phyloP scores from a whole-genome alignment of 306 rosid species.

The Urtica urens region DNA sequence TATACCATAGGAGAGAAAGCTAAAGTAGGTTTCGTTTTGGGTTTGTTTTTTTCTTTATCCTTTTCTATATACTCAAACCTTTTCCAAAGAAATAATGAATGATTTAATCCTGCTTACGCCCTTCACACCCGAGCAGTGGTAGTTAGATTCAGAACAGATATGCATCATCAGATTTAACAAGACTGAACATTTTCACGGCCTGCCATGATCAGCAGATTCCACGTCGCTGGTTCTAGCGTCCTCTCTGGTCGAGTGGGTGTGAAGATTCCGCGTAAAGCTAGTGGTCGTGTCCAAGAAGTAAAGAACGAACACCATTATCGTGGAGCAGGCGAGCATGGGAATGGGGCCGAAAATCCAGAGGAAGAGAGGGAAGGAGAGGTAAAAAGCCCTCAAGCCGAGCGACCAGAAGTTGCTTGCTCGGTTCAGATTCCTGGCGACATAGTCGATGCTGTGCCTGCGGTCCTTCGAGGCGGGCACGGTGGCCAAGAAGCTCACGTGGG shows the following conservation, averaged over 20 bases:
- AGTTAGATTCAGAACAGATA: no score
- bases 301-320: constrained; percentile 39
- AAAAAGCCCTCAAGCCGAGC: constrained; percentile 68
- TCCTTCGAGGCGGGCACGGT: constrained; percentile 57
- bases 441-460: constrained; percentile 30
- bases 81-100: no score
- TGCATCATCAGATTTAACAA: no score
- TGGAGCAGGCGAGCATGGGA: constrained; percentile 62
- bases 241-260: constrained; percentile 32
- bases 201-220: constrained; percentile 34
- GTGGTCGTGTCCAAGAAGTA: constrained; percentile 76
- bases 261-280: constrained; percentile 51
- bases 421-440: constrained; percentile 50
- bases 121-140: no score
- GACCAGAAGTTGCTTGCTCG: constrained; percentile 73
- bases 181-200: no score
- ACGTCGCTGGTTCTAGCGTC: constrained; percentile 17
- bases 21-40: no score
- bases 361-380: constrained; percentile 72
- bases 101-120: no score
- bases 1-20: no score
- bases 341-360: constrained; percentile 87
- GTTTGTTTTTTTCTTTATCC: no score
- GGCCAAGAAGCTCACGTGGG: constrained; percentile 76
- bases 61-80: no score